A percentile compares a stretch with the other conserved stretches of the same genome.
phyloP scores from a whole-genome alignment of 73 alveolate species.

The Tetrahymena malaccensis region DNA sequence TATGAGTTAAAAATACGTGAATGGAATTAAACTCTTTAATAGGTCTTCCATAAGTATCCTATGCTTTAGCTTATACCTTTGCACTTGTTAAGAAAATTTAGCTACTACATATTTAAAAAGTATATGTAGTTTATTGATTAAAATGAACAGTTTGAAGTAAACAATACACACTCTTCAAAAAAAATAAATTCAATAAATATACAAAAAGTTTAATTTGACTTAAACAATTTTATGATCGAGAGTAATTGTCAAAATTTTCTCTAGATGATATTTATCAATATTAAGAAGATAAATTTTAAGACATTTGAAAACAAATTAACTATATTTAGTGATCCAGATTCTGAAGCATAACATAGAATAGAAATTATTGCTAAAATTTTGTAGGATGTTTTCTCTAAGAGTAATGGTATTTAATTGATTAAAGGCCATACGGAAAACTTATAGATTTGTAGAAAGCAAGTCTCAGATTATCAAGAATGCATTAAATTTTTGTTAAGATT shows the following conservation, averaged over 20 bases:
- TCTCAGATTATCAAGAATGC: not conserved
- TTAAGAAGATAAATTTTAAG: not conserved
- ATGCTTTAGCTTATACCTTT: not conserved
- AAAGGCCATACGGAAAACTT: not conserved
- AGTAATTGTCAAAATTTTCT: not conserved
- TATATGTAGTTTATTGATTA: not conserved
- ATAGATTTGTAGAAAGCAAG: not conserved
- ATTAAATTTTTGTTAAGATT: not conserved
- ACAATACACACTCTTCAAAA: not conserved
- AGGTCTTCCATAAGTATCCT: not conserved
- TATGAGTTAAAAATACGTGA: not conserved
- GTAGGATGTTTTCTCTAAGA: not conserved
- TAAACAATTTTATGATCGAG: not conserved
- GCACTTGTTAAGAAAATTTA: not conserved
- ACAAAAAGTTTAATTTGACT: not conserved
- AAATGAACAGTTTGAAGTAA: not conserved
- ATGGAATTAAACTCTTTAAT: not conserved
- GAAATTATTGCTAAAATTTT: not conserved
- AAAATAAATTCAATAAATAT: not conserved
- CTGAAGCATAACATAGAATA: not conserved
- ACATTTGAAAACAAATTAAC: not conserved
- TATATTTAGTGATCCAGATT: not conserved
- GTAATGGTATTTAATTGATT: not conserved
- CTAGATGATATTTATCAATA: not conserved
- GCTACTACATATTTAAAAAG: not conserved